phyloP scores from a whole-genome alignment of 2,329 filamentous ascomycete species.

The Fusarium sarcochroum region DNA sequence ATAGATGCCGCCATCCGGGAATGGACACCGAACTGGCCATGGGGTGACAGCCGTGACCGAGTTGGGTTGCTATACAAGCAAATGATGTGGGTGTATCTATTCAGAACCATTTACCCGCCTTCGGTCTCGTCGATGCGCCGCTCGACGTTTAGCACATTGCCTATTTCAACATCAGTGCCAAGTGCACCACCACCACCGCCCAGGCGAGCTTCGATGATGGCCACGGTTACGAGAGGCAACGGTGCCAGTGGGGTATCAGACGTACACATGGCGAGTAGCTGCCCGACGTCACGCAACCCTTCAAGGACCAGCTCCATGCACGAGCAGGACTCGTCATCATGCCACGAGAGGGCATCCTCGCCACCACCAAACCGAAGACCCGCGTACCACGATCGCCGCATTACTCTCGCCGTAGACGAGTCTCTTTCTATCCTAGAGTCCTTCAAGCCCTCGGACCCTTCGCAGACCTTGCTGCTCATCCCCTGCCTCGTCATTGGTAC shows the following conservation, averaged over 20 bases:
- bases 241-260: conserved; percentile 25
- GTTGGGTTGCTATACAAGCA: conserved; percentile 74
- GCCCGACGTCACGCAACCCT: conserved; percentile 53
- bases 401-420: conserved; percentile 69
- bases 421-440: conserved; percentile 68
- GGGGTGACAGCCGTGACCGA: conserved; percentile 68
- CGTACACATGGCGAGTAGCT: conserved; percentile 48
- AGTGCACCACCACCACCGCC: conserved; percentile 37
- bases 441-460: conserved; percentile 70
- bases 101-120: conserved; percentile 72
- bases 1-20: conserved; percentile 81
- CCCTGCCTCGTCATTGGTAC: conserved; percentile 73
- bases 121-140: conserved; percentile 49
- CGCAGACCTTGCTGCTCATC: conserved; percentile 71
- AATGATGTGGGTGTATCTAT: conserved; percentile 76
- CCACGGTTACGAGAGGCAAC: conserved; percentile 46
- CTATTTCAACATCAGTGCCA: conserved; percentile 37
- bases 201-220: conserved; percentile 56
- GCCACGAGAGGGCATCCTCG: conserved; percentile 53
- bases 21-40: conserved; percentile 77
- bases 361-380: conserved; percentile 64
- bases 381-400: conserved; percentile 63
- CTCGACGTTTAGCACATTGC: conserved; percentile 50
- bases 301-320: conserved; percentile 59
- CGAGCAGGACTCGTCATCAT: conserved; percentile 51